These are phyloP conservation scores for Neoboletus magnificus DNA, from an alignment of 768 basidiomycete species.

Conservation along the genomic window DNA sequence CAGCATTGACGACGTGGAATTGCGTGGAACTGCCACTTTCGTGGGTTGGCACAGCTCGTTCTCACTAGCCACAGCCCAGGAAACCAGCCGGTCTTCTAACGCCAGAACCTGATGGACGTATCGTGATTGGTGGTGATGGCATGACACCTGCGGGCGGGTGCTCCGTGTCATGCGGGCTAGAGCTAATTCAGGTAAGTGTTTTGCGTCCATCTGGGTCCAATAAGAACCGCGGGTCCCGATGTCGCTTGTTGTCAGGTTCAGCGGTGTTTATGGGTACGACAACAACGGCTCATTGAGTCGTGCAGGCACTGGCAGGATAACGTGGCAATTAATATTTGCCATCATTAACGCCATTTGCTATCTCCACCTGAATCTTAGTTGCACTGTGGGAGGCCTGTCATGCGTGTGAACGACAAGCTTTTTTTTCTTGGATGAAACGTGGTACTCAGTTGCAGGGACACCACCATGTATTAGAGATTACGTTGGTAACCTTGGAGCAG, in stretches of 20 bases:
- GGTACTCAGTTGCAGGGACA: background rate
- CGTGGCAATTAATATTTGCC: conserved; percentile 8
- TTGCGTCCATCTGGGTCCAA: background rate
- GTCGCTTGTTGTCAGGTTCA: conserved; percentile 12
- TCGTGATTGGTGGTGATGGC: conserved; percentile 12
- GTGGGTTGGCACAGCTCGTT: conserved; percentile 2
- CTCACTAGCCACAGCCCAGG: conserved; percentile 4
- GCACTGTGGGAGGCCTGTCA: conserved; percentile 2
- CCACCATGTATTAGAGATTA: conserved; percentile 1
- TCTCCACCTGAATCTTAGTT: conserved; percentile 7
- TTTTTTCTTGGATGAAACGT: background rate
- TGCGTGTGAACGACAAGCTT: conserved; percentile 14
- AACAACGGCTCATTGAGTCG: conserved; percentile 5
- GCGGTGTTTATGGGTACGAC: conserved; percentile 12
- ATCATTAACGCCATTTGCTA: conserved; percentile 3
- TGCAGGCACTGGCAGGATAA: background rate
- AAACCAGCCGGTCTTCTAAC: conserved; percentile 1
- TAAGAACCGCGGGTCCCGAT: conserved; percentile 7
- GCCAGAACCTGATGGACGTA: conserved; percentile 17
- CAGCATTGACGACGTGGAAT: conserved; percentile 11
- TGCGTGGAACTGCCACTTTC: conserved; percentile 5
- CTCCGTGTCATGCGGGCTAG: conserved; percentile 8
- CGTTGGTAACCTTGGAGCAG: conserved; percentile 16
- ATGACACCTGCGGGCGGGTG: conserved; percentile 12
- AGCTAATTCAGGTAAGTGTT: conserved; percentile 3